Percentiles rank a stretch among this genome's conserved stretches.
Evolutionary conservation across 225 moss, liverwort and hornwort species (phyloP).

Genomic region (Straminergon stramineum): DNA sequence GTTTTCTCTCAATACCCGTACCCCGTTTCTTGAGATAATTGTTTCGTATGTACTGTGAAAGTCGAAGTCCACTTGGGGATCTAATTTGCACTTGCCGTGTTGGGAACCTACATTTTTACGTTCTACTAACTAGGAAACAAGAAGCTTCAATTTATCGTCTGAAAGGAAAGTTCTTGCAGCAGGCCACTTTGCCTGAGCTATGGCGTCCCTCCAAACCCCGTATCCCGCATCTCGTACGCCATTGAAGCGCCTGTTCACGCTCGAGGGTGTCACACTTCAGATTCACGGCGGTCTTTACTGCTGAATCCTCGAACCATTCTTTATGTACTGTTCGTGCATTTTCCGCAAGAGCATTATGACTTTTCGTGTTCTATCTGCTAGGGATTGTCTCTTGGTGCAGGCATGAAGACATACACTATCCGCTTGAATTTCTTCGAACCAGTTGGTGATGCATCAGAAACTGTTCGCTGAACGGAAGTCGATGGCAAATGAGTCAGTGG

Average conservation of each 20-base stretch:
- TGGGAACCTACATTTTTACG: slow-evolving; percentile 1
- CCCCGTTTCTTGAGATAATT: not conserved
- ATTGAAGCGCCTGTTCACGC: slow-evolving; percentile 20
- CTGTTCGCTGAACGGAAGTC: not conserved
- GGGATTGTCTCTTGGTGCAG: not conserved
- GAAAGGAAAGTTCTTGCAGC: slow-evolving; percentile 20
- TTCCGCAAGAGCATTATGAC: not conserved
- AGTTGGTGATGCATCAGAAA: not conserved
- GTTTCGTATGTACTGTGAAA: not conserved
- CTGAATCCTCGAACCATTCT: not conserved
- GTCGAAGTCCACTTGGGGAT: not conserved
- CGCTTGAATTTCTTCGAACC: not conserved
- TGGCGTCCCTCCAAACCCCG: slow-evolving; percentile 21
- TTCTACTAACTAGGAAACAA: slow-evolving; percentile 1
- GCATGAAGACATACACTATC: not conserved
- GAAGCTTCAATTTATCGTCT: not conserved
- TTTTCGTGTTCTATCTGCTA: not conserved
- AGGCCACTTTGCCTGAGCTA: not conserved
- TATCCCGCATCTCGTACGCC: slow-evolving; percentile 6
- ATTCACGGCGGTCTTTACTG: not conserved
- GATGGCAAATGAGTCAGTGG: slow-evolving; percentile 21
- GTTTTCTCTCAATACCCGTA: not conserved
- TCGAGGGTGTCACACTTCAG: slow-evolving; percentile 1
- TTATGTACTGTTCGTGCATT: not conserved
- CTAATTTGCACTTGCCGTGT: not conserved